Evolutionary conservation across 306 rosid species (phyloP).

Genomic region (Lathyrus oleraceus): DNA sequence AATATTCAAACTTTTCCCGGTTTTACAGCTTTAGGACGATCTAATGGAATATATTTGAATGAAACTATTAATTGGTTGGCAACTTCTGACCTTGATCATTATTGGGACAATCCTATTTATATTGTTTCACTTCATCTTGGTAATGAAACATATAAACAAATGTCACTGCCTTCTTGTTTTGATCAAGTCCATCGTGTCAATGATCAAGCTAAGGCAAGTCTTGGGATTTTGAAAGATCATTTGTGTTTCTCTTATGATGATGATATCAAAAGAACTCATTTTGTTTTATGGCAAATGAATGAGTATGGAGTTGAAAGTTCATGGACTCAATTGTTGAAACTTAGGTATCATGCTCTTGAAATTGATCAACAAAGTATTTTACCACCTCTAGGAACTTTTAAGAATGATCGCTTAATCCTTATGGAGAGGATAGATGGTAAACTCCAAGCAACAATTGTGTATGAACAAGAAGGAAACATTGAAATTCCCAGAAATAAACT

Average conservation of each 20-base stretch:
- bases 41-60: background rate
- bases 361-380: background rate
- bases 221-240: background rate
- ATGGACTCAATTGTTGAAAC: background rate
- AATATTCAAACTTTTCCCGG: background rate
- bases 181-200: background rate
- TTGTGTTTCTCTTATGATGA: background rate
- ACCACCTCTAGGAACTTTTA: background rate
- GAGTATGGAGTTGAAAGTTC: constrained; percentile 2
- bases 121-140: constrained; percentile 11
- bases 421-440: background rate
- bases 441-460: background rate
- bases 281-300: constrained; percentile 7
- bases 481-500: background rate
- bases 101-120: background rate
- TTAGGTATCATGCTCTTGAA: background rate
- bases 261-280: too few relatives aligned
- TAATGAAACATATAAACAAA: background rate
- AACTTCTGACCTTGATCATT: background rate
- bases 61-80: background rate
- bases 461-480: background rate
- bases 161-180: background rate
- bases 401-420: background rate
- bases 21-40: background rate
- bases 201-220: background rate